A percentile compares a stretch with the other conserved stretches of the same genome.
Conservation (phyloP, 352 stramenopile genomes). For the Thalassiosira exigua region DNA sequence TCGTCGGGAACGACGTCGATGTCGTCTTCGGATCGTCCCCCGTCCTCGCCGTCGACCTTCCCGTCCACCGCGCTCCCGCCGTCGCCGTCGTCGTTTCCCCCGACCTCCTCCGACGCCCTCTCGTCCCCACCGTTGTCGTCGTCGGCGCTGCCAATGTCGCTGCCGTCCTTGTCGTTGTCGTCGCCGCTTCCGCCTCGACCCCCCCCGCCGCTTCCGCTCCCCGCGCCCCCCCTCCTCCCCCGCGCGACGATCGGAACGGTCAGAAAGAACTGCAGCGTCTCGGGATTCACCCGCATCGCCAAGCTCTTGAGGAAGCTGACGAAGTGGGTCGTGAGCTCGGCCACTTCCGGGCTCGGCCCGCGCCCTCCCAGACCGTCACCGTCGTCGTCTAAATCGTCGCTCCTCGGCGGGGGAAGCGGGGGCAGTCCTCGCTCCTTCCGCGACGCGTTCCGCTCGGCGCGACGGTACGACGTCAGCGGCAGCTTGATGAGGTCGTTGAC, state of each 20-base stretch:
- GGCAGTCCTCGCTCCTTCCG: not conserved
- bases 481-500: conserved; percentile 80
- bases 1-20: too few species aligned
- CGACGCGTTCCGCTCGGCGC: conserved; percentile 50
- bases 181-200: too few species aligned
- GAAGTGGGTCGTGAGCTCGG: conserved; percentile 81
- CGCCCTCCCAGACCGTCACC: too few species aligned
- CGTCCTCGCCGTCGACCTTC: conserved; percentile 11
- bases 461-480: conserved; percentile 68
- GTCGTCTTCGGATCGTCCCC: not conserved
- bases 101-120: not conserved
- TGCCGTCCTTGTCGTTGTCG: too few species aligned
- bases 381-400: not conserved
- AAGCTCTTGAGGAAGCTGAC: conserved; percentile 84
- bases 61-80: not conserved
- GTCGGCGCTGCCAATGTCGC: too few species aligned
- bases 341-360: conserved; percentile 64
- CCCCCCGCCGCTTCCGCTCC: not conserved
- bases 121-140: conserved; percentile 2
- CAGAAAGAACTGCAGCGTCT: conserved; percentile 86
- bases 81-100: not conserved
- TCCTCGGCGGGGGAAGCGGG: not conserved
- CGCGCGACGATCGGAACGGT: conserved; percentile 56
- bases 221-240: too few species aligned
- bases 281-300: conserved; percentile 80